These are phyloP conservation scores for Zopfochytrium polystomum DNA, from an alignment of 371 early-diverging fungal species.

Conservation along the genomic window DNA sequence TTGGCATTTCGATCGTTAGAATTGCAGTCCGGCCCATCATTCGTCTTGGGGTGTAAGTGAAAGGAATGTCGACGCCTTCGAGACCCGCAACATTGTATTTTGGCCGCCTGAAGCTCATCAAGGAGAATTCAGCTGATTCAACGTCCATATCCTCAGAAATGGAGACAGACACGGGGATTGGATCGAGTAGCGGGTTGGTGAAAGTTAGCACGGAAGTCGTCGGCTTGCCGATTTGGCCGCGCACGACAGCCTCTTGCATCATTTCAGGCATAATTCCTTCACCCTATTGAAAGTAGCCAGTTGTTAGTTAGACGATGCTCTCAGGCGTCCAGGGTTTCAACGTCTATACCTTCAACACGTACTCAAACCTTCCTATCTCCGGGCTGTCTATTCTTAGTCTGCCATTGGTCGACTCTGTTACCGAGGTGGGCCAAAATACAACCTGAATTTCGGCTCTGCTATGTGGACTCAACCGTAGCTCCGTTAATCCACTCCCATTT, in stretches of 20 bases:
- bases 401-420: constrained; percentile 27
- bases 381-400: constrained; percentile 14
- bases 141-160: constrained; percentile 12
- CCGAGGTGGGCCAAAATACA: constrained; percentile 45
- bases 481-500: background rate
- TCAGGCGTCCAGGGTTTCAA: background rate
- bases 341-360: constrained; percentile 24
- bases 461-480: constrained; percentile 22
- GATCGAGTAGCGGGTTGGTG: constrained; percentile 39
- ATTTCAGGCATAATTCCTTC: constrained; percentile 31
- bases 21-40: constrained; percentile 32
- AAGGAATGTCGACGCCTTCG: constrained; percentile 39
- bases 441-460: constrained; percentile 33
- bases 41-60: constrained; percentile 31
- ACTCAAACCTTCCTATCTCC: constrained; percentile 29
- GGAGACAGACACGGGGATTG: constrained; percentile 34
- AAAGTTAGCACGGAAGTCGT: constrained; percentile 31
- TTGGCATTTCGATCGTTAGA: constrained; percentile 35
- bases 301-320: background rate
- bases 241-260: constrained; percentile 24
- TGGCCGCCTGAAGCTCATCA: constrained; percentile 24
- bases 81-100: constrained; percentile 28
- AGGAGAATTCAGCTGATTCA: constrained; percentile 20
- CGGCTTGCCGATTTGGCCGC: constrained; percentile 27
- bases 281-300: constrained; percentile 25